Percentiles rank a stretch among this genome's conserved stretches.
Evolutionary conservation across 306 rosid species (phyloP).

Genomic region (Sindora glabra): DNA sequence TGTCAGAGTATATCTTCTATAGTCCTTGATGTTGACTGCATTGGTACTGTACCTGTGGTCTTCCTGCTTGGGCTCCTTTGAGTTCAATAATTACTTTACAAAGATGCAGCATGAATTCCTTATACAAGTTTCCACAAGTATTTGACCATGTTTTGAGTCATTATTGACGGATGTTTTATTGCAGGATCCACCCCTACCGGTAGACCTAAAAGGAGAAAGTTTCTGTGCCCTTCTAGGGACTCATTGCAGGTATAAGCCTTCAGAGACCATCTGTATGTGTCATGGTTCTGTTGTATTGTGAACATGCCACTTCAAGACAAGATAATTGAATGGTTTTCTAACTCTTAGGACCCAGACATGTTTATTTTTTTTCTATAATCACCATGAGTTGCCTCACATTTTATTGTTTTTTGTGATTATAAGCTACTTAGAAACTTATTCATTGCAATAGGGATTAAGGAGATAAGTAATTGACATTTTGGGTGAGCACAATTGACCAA

Average conservation of each 20-base stretch:
- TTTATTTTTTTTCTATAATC: neutral
- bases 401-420: neutral
- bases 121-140: neutral
- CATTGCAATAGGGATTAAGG: neutral
- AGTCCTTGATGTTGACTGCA: neutral
- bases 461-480: too few species aligned
- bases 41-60: neutral
- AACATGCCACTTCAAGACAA: neutral
- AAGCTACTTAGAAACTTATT: neutral
- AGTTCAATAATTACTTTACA: neutral
- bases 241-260: constrained; percentile 54
- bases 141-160: neutral
- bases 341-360: neutral
- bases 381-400: neutral
- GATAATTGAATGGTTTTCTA: neutral
- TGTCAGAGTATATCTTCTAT: constrained; percentile 3
- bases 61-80: neutral
- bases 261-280: neutral
- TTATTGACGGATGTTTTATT: constrained; percentile 3
- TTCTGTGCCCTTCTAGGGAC: constrained; percentile 74
- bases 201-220: constrained; percentile 68
- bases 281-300: constrained; percentile 8
- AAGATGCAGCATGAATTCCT: neutral
- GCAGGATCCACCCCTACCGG: constrained; percentile 75
- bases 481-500: neutral